Conservation (phyloP, 2,329 filamentous ascomycete species). For the Penicillium aurantiogriseum region DNA sequence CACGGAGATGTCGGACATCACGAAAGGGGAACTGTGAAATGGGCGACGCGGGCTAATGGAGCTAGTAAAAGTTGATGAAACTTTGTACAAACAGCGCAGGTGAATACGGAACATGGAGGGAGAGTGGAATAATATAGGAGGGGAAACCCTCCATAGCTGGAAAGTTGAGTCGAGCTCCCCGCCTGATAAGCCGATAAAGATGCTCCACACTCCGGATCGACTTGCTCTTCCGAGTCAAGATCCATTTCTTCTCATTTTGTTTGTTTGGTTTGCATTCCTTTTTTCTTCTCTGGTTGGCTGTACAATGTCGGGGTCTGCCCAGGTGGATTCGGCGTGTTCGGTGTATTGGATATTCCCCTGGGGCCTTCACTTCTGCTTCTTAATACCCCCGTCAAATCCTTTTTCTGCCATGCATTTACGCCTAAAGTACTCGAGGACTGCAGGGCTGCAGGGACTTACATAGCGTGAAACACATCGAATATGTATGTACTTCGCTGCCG, state of each 20-base stretch:
- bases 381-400: not conserved
- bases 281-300: not conserved
- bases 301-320: not conserved
- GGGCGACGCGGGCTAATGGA: slow-evolving; percentile 8
- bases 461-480: slow-evolving; percentile 31
- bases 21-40: slow-evolving; percentile 28
- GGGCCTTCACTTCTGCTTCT: not conserved
- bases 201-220: slow-evolving; percentile 30
- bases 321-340: not conserved
- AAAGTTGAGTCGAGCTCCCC: slow-evolving; percentile 10
- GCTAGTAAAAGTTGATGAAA: not conserved
- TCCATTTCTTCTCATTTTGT: not conserved
- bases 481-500: not conserved
- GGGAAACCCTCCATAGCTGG: not conserved
- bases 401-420: not conserved
- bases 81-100: slow-evolving; percentile 12
- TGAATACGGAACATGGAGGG: slow-evolving; percentile 13
- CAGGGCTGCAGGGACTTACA: not conserved
- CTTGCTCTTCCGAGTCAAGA: slow-evolving; percentile 29
- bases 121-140: not conserved
- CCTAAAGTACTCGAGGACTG: not conserved
- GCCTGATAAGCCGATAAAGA: slow-evolving; percentile 23
- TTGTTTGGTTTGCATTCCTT: slow-evolving; percentile 5
- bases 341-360: not conserved
- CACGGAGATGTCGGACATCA: slow-evolving; percentile 41